These are phyloP conservation scores for Arthrobotrys musiformis DNA, from an alignment of 2,329 filamentous ascomycete genomes.

Conservation along the genomic window DNA sequence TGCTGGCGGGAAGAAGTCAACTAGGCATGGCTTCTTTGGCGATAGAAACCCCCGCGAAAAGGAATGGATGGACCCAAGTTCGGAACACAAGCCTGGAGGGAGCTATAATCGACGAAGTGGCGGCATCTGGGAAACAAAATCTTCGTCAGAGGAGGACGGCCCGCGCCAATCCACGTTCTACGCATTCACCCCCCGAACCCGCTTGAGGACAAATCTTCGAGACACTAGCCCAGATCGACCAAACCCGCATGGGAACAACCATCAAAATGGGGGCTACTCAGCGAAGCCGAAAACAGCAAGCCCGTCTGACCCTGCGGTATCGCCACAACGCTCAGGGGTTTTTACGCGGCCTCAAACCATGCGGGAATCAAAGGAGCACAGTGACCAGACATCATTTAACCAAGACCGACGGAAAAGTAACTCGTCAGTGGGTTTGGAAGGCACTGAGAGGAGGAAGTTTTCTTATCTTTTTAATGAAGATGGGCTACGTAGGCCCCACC, in stretches of 20 bases:
- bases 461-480: constrained; percentile 52
- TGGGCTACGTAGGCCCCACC: constrained; percentile 31
- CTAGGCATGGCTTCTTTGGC: constrained; percentile 46
- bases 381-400: constrained; percentile 5
- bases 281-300: constrained; percentile 12
- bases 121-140: constrained; percentile 40
- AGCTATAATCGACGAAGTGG: constrained; percentile 20
- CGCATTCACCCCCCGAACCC: constrained; percentile 45
- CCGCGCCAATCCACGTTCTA: constrained; percentile 39
- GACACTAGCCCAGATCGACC: constrained; percentile 42
- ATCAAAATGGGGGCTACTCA: constrained; percentile 6
- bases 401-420: constrained; percentile 39
- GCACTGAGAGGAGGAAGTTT: constrained; percentile 45
- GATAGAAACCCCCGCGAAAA: constrained; percentile 51
- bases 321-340: constrained; percentile 20
- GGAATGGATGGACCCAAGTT: constrained; percentile 49
- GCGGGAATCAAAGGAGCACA: constrained; percentile 22
- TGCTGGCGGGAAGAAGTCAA: constrained; percentile 4
- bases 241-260: background rate
- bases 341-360: constrained; percentile 23
- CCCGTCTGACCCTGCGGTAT: constrained; percentile 22
- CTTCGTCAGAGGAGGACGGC: constrained; percentile 45
- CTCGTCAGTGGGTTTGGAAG: constrained; percentile 26
- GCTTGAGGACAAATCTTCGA: constrained; percentile 34
- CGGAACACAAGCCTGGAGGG: constrained; percentile 18